Evolutionary conservation across 2,329 filamentous ascomycete genomes (phyloP).

Genomic region (Penicillium nordicum): DNA sequence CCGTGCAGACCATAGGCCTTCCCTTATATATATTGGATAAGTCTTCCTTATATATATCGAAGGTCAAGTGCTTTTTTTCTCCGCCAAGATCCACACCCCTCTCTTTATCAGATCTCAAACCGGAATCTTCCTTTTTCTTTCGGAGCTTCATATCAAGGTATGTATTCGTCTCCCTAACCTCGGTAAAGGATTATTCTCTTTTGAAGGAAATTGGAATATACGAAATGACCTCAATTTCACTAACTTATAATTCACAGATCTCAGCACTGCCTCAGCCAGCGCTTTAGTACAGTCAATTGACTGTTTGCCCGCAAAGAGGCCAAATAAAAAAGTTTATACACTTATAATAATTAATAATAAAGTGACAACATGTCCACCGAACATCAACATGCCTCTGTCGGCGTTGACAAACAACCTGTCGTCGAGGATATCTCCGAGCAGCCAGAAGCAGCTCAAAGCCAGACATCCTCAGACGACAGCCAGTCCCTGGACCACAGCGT

Average conservation of each 20-base stretch:
- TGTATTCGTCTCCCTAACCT: background rate
- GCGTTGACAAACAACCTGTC: constrained; percentile 9
- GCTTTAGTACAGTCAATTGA: background rate
- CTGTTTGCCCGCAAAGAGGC: background rate
- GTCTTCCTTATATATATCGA: background rate
- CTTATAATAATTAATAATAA: constrained; percentile 1
- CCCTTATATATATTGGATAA: background rate
- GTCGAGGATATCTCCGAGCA: constrained; percentile 15
- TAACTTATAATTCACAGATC: background rate
- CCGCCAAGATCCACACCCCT: constrained; percentile 11
- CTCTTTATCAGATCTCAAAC: constrained; percentile 22
- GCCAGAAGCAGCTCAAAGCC: background rate
- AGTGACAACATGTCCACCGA: constrained; percentile 11
- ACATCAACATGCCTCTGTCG: background rate
- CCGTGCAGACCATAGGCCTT: background rate
- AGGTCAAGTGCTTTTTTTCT: background rate
- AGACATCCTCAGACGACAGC: constrained; percentile 13
- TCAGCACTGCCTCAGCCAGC: background rate
- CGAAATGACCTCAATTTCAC: background rate
- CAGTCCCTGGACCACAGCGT: constrained; percentile 30
- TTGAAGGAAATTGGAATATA: background rate
- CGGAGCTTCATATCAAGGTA: background rate
- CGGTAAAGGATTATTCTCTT: background rate
- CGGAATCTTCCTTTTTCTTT: constrained; percentile 2
- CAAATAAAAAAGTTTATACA: background rate